These are phyloP conservation scores for Podospora pseudoanserina DNA, from an alignment of 495 filamentous ascomycete species.

Conservation along the genomic window DNA sequence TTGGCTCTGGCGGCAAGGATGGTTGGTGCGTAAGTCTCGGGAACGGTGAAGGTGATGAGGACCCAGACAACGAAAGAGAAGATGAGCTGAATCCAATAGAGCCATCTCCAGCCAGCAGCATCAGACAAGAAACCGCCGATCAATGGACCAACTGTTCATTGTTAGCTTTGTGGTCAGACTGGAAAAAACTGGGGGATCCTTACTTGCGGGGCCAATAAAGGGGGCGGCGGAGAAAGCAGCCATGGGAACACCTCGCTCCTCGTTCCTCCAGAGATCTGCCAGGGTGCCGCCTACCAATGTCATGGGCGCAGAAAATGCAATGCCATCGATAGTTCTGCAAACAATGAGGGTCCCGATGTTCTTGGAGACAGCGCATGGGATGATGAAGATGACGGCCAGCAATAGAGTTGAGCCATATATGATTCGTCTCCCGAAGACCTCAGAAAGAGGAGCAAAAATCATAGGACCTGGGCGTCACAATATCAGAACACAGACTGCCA, in stretches of 20 bases:
- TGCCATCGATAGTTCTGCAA: slow-evolving; percentile 70
- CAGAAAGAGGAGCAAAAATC: slow-evolving; percentile 73
- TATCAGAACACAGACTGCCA: slow-evolving; percentile 2
- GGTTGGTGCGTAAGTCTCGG: slow-evolving; percentile 74
- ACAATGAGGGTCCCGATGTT: slow-evolving; percentile 73
- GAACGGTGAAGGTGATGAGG: slow-evolving; percentile 73
- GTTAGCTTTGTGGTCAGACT: neutral
- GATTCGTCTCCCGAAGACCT: slow-evolving; percentile 63
- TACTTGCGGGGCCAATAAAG: slow-evolving; percentile 69
- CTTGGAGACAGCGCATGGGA: slow-evolving; percentile 69
- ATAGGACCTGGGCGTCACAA: slow-evolving; percentile 49
- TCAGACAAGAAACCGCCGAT: slow-evolving; percentile 71
- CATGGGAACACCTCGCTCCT: slow-evolving; percentile 81
- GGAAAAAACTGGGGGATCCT: slow-evolving; percentile 12
- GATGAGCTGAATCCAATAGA: slow-evolving; percentile 82
- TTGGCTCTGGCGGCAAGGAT: slow-evolving; percentile 61
- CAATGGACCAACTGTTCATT: slow-evolving; percentile 55
- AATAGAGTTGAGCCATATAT: slow-evolving; percentile 63
- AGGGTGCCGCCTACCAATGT: slow-evolving; percentile 76
- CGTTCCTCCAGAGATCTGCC: slow-evolving; percentile 77
- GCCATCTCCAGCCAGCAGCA: slow-evolving; percentile 72
- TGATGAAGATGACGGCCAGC: slow-evolving; percentile 69
- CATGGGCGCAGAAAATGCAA: slow-evolving; percentile 80
- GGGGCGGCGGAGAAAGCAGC: slow-evolving; percentile 80
- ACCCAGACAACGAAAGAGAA: slow-evolving; percentile 61